Percentiles rank a stretch among this genome's conserved stretches.
Evolutionary conservation across 805 yeast genomes (phyloP).

Genomic region (Yarrowia divulgata): DNA sequence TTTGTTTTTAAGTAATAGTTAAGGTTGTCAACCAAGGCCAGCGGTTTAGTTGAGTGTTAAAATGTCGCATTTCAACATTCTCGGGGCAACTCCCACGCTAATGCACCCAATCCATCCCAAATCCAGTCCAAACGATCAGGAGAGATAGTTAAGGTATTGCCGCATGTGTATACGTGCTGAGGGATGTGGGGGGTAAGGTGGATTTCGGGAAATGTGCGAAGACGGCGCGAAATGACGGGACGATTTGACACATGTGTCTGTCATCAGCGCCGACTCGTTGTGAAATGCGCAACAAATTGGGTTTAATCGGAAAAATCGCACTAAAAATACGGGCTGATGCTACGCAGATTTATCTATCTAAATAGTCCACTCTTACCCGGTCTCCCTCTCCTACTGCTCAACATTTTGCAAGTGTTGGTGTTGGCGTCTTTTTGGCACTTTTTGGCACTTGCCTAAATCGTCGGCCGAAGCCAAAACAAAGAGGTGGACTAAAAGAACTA

Average conservation of each 20-base stretch:
- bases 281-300: too few relatives aligned
- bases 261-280: too few relatives aligned
- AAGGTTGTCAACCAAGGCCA: neutral
- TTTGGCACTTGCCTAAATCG: neutral
- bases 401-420: neutral
- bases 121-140: constrained; percentile 1
- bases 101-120: constrained; percentile 28
- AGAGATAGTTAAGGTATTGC: constrained; percentile 11
- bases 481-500: too few relatives aligned
- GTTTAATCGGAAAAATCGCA: too few relatives aligned
- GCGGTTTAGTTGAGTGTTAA: neutral
- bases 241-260: too few relatives aligned
- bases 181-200: constrained; percentile 15
- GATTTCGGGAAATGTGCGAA: neutral
- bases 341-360: too few relatives aligned
- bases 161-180: constrained; percentile 10
- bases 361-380: too few relatives aligned
- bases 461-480: too few relatives aligned
- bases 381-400: neutral
- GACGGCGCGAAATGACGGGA: neutral
- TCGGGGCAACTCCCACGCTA: constrained; percentile 3
- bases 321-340: neutral
- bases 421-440: neutral
- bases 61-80: constrained; percentile 14
- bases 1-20: neutral